These are phyloP conservation scores for Venturia effusa DNA, from an alignment of 2,329 filamentous ascomycete species.

Conservation along the genomic window DNA sequence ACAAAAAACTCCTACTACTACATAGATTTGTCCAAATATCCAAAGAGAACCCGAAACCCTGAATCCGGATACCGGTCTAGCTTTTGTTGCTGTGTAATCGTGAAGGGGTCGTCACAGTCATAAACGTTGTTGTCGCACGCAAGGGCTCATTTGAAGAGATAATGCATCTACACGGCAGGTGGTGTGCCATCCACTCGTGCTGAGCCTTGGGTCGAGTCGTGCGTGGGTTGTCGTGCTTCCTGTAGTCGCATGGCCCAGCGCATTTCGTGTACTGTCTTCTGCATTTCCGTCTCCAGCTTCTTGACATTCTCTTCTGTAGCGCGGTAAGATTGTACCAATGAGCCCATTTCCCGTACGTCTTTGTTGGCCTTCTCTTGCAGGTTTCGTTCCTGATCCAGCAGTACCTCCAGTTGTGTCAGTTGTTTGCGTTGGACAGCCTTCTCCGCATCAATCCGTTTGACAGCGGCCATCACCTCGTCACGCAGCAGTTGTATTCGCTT, in stretches of 20 bases:
- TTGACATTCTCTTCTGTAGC: conserved; percentile 49
- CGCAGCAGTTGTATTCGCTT: conserved; percentile 6
- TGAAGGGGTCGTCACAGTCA: background rate
- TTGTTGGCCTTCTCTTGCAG: conserved; percentile 49
- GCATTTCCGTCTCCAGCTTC: conserved; percentile 43
- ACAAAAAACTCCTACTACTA: background rate
- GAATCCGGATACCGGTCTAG: background rate
- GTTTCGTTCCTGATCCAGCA: conserved; percentile 54
- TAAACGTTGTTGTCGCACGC: background rate
- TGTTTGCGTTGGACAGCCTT: conserved; percentile 28
- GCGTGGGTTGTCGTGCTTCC: conserved; percentile 5
- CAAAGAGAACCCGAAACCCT: background rate
- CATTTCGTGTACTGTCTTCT: conserved; percentile 49
- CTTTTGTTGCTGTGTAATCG: conserved; percentile 2
- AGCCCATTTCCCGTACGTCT: conserved; percentile 50
- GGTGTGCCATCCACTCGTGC: background rate
- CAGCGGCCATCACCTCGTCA: background rate
- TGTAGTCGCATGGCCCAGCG: conserved; percentile 62
- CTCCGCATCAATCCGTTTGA: conserved; percentile 3
- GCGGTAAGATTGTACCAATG: conserved; percentile 47
- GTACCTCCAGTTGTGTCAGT: conserved; percentile 40
- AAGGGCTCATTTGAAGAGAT: background rate
- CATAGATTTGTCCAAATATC: conserved; percentile 2
- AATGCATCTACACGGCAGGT: background rate
- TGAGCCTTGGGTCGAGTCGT: background rate